Conservation (phyloP, 768 basidiomycete species). For the Dentipellis sp. region DNA sequence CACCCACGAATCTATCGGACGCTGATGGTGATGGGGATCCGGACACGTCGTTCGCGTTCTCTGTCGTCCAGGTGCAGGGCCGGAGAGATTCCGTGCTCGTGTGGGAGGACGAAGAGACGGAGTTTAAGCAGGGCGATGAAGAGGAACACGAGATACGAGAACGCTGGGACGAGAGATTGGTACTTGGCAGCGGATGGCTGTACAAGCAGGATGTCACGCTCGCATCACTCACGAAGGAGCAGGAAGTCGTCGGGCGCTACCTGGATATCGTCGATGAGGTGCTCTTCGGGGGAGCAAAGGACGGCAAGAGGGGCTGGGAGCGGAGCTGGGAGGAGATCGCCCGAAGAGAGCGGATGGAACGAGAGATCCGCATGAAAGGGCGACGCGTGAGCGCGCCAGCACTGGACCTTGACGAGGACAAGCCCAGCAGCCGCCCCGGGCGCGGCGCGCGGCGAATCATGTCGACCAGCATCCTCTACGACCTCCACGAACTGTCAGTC, state of each 20-base stretch:
- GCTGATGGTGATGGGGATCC: slow-evolving; percentile 33
- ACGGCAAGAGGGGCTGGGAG: slow-evolving; percentile 39
- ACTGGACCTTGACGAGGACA: slow-evolving; percentile 18
- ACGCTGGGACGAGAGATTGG: slow-evolving; percentile 74
- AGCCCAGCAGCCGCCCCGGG: background rate
- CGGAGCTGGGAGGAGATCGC: slow-evolving; percentile 35
- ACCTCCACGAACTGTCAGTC: slow-evolving; percentile 37
- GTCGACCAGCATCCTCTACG: slow-evolving; percentile 49
- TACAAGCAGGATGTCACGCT: slow-evolving; percentile 60
- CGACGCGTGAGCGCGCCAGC: slow-evolving; percentile 38
- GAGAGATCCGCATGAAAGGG: slow-evolving; percentile 28
- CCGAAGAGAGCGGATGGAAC: slow-evolving; percentile 31
- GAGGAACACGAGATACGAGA: slow-evolving; percentile 47
- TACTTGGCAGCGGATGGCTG: slow-evolving; percentile 76
- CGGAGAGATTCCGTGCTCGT: slow-evolving; percentile 58
- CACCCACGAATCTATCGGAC: slow-evolving; percentile 26
- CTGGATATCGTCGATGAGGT: slow-evolving; percentile 75
- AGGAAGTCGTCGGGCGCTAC: slow-evolving; percentile 47
- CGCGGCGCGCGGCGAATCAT: slow-evolving; percentile 38
- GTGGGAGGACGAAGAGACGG: slow-evolving; percentile 64
- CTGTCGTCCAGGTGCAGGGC: slow-evolving; percentile 61
- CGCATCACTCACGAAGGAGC: slow-evolving; percentile 46
- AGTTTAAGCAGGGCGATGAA: slow-evolving; percentile 37
- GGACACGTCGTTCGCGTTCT: slow-evolving; percentile 59
- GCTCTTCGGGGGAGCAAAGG: slow-evolving; percentile 54